These are phyloP conservation scores for Phytophthora sansomeana DNA, from an alignment of 352 stramenopile genomes.

Conservation along the genomic window DNA sequence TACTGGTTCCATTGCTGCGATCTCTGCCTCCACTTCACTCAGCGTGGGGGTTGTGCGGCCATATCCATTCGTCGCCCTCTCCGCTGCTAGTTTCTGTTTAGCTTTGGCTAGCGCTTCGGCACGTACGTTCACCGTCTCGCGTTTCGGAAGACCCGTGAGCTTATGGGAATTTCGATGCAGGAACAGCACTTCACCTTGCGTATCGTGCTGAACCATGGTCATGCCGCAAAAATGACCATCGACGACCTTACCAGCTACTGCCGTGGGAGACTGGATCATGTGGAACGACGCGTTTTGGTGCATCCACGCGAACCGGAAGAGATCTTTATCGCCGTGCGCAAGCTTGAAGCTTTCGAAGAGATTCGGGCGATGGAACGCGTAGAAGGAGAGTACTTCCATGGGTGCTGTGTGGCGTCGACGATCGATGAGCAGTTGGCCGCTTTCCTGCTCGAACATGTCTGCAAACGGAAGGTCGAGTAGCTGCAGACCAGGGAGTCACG, in stretches of 20 bases:
- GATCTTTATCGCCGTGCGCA: conserved; percentile 62
- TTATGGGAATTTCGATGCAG: conserved; percentile 65
- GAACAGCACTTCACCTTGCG: conserved; percentile 51
- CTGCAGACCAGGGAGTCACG: conserved; percentile 58
- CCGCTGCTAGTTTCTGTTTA: conserved; percentile 20
- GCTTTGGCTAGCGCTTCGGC: conserved; percentile 15
- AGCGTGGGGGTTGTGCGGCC: conserved; percentile 24
- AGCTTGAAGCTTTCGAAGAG: conserved; percentile 51
- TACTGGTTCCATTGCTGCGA: conserved; percentile 16
- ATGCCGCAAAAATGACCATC: conserved; percentile 54
- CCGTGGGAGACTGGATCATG: conserved; percentile 57
- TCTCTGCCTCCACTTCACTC: conserved; percentile 27
- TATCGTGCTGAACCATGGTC: conserved; percentile 58
- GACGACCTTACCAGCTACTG: conserved; percentile 43
- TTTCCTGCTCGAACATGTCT: conserved; percentile 76
- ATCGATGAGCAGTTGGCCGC: conserved; percentile 62
- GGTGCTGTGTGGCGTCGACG: conserved; percentile 39
- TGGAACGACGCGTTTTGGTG: conserved; percentile 53
- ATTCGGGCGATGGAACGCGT: conserved; percentile 50
- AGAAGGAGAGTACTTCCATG: conserved; percentile 47
- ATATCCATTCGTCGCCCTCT: conserved; percentile 9
- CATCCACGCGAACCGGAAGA: conserved; percentile 70
- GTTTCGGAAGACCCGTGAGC: conserved; percentile 30
- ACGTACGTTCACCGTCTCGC: neutral
- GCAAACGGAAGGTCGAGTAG: conserved; percentile 49